These are phyloP conservation scores for Coniochaeta ligniaria DNA, from an alignment of 2,329 filamentous ascomycete species.

Conservation along the genomic window DNA sequence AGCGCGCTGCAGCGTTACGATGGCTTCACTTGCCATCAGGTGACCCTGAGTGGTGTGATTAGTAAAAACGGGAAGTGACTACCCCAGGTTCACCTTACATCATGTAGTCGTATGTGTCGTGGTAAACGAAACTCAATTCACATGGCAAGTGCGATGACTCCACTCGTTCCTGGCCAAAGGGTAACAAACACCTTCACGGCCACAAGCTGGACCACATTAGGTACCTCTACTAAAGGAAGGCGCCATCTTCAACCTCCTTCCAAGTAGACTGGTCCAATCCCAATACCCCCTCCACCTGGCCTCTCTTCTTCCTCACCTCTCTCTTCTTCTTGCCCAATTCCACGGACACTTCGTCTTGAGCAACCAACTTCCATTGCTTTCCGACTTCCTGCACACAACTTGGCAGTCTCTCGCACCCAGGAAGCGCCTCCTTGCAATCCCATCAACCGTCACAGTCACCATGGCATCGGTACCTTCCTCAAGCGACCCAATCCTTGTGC, in stretches of 20 bases:
- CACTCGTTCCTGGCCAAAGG: neutral
- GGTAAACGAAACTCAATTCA: neutral
- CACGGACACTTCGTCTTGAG: neutral
- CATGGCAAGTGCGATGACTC: neutral
- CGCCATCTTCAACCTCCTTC: neutral
- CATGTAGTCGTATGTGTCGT: neutral
- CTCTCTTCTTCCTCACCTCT: neutral
- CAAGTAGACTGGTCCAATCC: neutral
- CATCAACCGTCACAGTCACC: neutral
- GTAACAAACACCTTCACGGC: too few relatives aligned
- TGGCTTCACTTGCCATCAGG: neutral
- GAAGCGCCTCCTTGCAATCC: neutral
- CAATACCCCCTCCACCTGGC: neutral
- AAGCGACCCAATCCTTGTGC: constrained; percentile 24
- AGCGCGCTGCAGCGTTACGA: neutral
- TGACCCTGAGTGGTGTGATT: neutral
- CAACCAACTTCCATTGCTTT: neutral
- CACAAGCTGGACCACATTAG: too few relatives aligned
- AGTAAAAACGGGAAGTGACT: neutral
- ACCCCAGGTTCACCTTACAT: neutral
- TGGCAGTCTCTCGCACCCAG: neutral
- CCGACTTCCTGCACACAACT: neutral
- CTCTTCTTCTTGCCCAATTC: neutral
- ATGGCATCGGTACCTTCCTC: neutral
- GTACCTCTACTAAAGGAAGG: neutral